phyloP scores from a whole-genome alignment of 2,329 filamentous ascomycete genomes.

The Leptodontidium sp. region DNA sequence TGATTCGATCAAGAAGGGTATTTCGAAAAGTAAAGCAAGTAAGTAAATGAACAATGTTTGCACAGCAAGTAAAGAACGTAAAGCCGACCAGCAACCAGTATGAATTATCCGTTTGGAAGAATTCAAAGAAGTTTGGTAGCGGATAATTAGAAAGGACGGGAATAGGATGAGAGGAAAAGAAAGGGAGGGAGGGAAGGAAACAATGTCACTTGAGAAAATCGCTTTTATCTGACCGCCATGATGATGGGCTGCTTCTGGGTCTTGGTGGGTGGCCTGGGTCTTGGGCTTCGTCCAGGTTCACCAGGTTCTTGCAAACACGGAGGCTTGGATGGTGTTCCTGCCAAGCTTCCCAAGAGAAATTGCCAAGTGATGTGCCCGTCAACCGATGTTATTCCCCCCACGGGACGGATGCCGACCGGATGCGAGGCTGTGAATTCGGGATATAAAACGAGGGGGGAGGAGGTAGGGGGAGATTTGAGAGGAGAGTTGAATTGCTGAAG shows the following conservation, averaged over 20 bases:
- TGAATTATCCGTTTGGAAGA: constrained; percentile 17
- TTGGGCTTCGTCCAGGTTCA: not conserved
- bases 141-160: constrained; percentile 12
- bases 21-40: constrained; percentile 19
- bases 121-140: constrained; percentile 21
- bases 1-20: constrained; percentile 10
- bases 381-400: constrained; percentile 15
- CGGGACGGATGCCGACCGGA: constrained; percentile 1
- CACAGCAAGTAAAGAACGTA: constrained; percentile 24
- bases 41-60: constrained; percentile 19
- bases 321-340: constrained; percentile 19
- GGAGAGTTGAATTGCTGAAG: not conserved
- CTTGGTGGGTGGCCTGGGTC: not conserved
- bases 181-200: not conserved
- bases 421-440: constrained; percentile 4
- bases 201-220: constrained; percentile 12
- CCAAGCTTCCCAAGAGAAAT: constrained; percentile 19
- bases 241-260: not conserved
- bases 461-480: constrained; percentile 6
- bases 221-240: constrained; percentile 8
- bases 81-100: constrained; percentile 21
- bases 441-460: constrained; percentile 7
- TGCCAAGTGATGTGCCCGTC: constrained; percentile 21
- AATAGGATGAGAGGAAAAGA: not conserved
- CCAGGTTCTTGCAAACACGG: constrained; percentile 15